A percentile compares a stretch with the other conserved stretches of the same genome.
These are phyloP conservation scores for Russula emetica DNA, from an alignment of 768 basidiomycete genomes.

Conservation along the genomic window DNA sequence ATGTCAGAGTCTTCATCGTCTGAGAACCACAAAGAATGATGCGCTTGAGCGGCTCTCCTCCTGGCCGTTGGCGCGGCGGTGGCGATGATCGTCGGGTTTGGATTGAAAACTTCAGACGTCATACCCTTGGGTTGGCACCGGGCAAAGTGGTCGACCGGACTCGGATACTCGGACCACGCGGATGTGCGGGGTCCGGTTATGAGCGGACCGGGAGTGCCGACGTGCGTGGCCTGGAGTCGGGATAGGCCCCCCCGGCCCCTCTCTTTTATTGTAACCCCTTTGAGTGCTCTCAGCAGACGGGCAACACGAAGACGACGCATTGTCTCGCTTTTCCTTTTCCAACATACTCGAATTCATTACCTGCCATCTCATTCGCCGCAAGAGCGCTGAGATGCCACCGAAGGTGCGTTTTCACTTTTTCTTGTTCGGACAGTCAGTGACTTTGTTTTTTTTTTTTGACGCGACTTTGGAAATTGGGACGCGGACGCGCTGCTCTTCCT, in stretches of 20 bases:
- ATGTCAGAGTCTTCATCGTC: conserved; percentile 31
- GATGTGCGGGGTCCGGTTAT: neutral
- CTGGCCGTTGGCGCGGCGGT: conserved; percentile 47
- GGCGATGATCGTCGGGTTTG: conserved; percentile 80
- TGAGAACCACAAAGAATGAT: conserved; percentile 58
- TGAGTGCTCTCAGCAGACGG: neutral
- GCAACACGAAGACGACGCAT: conserved; percentile 1
- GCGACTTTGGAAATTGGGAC: neutral
- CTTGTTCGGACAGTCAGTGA: neutral
- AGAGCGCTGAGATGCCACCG: conserved; percentile 21
- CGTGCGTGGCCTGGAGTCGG: too few relatives aligned
- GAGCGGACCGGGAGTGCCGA: conserved; percentile 2
- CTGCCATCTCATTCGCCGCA: conserved; percentile 11
- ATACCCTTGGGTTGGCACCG: conserved; percentile 35
- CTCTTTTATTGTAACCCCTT: neutral
- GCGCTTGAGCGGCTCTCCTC: conserved; percentile 36
- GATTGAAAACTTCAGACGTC: conserved; percentile 69
- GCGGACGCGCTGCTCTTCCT: conserved; percentile 2
- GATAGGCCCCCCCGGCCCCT: too few relatives aligned
- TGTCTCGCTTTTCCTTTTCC: conserved; percentile 10
- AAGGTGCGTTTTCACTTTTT: conserved; percentile 16
- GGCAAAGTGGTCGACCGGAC: neutral
- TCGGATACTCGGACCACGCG: too few relatives aligned
- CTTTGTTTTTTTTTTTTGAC: neutral
- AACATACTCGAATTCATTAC: conserved; percentile 21